Conservation (phyloP, 371 early-diverging fungal genomes). For the Mortierella sp. region DNA sequence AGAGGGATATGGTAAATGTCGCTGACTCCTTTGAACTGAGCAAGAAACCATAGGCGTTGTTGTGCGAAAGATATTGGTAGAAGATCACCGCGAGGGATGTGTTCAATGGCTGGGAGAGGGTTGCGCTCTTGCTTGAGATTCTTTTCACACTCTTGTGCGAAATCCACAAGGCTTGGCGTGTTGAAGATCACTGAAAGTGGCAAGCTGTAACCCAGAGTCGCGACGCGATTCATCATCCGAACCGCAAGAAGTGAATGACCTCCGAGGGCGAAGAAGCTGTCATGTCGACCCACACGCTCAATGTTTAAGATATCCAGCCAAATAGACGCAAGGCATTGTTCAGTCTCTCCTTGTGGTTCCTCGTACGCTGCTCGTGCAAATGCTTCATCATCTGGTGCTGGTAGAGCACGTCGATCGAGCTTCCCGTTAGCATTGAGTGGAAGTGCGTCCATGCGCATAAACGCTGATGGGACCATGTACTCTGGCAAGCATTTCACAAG, state of each 20-base stretch:
- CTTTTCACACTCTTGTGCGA: not conserved
- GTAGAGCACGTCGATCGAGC: slow-evolving; percentile 23
- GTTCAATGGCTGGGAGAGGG: not conserved
- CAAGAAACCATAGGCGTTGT: slow-evolving; percentile 24
- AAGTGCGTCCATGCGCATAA: slow-evolving; percentile 13
- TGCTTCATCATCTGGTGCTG: not conserved
- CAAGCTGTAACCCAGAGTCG: not conserved
- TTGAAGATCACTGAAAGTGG: not conserved
- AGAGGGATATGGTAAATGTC: slow-evolving; percentile 17
- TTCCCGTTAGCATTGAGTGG: slow-evolving; percentile 20
- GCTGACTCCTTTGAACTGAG: slow-evolving; percentile 20
- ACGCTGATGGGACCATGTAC: slow-evolving; percentile 33
- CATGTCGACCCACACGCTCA: slow-evolving; percentile 15
- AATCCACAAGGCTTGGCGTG: slow-evolving; percentile 1
- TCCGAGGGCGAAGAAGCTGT: slow-evolving; percentile 30
- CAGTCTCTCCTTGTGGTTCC: slow-evolving; percentile 11
- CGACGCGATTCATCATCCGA: slow-evolving; percentile 15
- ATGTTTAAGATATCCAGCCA: slow-evolving; percentile 8
- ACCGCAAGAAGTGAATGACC: slow-evolving; percentile 36
- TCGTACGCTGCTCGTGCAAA: slow-evolving; percentile 8
- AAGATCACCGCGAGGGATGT: not conserved
- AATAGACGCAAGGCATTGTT: slow-evolving; percentile 16
- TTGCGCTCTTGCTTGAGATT: not conserved
- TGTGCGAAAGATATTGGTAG: slow-evolving; percentile 16
- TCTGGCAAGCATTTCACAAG: slow-evolving; percentile 14